Conservation (phyloP, 371 early-diverging fungal species). For the Mortierella sp. region DNA sequence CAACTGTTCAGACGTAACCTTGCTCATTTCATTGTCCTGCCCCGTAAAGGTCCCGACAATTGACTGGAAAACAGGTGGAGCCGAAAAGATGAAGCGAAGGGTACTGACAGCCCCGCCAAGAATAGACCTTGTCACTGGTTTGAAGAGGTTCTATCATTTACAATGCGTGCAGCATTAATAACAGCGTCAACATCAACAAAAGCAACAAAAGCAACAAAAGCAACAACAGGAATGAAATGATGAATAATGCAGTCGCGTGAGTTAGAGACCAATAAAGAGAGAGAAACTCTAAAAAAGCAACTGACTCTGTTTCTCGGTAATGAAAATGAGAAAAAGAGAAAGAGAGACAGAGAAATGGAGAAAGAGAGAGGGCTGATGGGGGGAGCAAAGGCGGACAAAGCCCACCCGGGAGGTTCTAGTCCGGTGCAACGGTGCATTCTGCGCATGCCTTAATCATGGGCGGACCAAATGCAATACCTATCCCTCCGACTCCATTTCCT, state of each 20-base stretch:
- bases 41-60: constrained; percentile 22
- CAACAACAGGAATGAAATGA: background rate
- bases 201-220: background rate
- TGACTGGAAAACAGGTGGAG: constrained; percentile 26
- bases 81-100: constrained; percentile 52
- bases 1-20: constrained; percentile 71
- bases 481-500: background rate
- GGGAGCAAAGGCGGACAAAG: too few species aligned
- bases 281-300: background rate
- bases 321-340: background rate
- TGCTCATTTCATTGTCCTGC: constrained; percentile 60
- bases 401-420: too few species aligned
- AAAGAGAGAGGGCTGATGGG: too few species aligned
- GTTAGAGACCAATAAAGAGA: too few species aligned
- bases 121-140: constrained; percentile 25
- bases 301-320: background rate
- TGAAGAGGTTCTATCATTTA: constrained; percentile 46
- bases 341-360: too few species aligned
- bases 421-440: too few species aligned
- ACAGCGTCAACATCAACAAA: background rate
- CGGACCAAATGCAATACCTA: background rate
- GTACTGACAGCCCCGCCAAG: constrained; percentile 42
- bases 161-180: background rate
- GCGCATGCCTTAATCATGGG: background rate
- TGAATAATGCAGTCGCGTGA: background rate